Evolutionary conservation across 441 rosid genomes (phyloP).

Genomic region (Populus hybrid): DNA sequence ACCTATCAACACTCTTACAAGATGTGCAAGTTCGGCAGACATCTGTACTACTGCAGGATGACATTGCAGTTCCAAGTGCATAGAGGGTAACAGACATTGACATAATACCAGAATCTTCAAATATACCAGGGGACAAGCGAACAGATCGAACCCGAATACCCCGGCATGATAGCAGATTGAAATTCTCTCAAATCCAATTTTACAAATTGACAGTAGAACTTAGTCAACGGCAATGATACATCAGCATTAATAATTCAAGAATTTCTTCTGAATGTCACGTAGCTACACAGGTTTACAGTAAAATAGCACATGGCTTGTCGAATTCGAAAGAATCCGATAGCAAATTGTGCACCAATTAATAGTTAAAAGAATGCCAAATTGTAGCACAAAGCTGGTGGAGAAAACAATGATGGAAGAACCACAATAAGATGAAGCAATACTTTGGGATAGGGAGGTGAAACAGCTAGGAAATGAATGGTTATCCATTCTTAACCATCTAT

Average conservation of each 20-base stretch:
- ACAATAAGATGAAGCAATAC: not conserved
- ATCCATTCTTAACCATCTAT: slow-evolving; percentile 1
- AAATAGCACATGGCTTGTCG: not conserved
- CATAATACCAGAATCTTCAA: slow-evolving; percentile 12
- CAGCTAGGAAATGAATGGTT: not conserved
- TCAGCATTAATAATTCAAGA: not conserved
- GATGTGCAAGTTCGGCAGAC: not conserved
- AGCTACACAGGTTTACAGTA: not conserved
- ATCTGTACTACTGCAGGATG: not conserved
- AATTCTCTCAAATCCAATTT: not conserved
- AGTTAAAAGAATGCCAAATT: not conserved
- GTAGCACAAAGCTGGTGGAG: not conserved
- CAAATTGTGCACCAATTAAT: not conserved
- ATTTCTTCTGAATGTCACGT: not conserved
- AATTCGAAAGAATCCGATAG: not conserved
- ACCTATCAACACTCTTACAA: not conserved
- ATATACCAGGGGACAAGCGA: slow-evolving; percentile 3
- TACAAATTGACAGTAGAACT: not conserved
- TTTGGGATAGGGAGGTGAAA: not conserved
- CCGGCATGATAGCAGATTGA: no score
- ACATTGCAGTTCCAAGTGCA: not conserved
- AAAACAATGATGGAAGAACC: not conserved
- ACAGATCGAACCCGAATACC: not conserved
- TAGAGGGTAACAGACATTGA: slow-evolving; percentile 2
- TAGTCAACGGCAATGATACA: not conserved